Evolutionary conservation across 495 filamentous ascomycete genomes (phyloP), one percentile per base, ranked within the genome.

Genomic region (Aspergillus asperescens): DNA sequence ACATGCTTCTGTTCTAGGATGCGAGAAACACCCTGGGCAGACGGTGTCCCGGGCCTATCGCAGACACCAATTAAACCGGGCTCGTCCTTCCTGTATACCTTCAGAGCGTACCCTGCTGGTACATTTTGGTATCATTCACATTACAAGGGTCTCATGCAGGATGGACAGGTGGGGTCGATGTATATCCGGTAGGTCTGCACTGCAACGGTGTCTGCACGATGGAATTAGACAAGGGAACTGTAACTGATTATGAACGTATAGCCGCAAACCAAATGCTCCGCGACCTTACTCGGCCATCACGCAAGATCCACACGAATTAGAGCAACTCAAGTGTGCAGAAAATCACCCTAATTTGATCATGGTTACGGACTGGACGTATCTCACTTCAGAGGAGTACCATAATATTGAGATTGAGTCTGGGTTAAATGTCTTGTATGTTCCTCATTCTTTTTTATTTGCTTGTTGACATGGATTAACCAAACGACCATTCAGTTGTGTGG

Each of bases 61-160:
- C 68, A 80, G 61, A 62, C 60, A 19, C 63, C 71, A 2, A 79
- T 83, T 31, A 52, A 58, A 35, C 68, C 76, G 3, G 74, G 72
- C 6, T 56, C 60, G 8, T 68, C 49, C 8, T 82, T 72, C 31
- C 59, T 54, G 13, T 79, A 81, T 53, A 60, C 64, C 27, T 83
- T 69, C 64, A 68, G 61, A 1, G 80, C 77, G 5, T 67, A 60
- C 5, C 68, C 73, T 16, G 74, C 74, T 54, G 79, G 80, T 16
- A 75, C 68, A 13, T 79, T 77, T 60, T 67, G 60, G 59, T 81
- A 82, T 52, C 80, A 82, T 59, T 64, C 73, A n/a, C 81, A 83
- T 51, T 59, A 62, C 16, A 59, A 60, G 25, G 69, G 67, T 7
- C 68, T 74, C 44, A 62, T 81, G 16, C 67, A 73, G 52, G 79